phyloP scores from a whole-genome alignment of 2,329 filamentous ascomycete species.

The Elsinoe ampelina region DNA sequence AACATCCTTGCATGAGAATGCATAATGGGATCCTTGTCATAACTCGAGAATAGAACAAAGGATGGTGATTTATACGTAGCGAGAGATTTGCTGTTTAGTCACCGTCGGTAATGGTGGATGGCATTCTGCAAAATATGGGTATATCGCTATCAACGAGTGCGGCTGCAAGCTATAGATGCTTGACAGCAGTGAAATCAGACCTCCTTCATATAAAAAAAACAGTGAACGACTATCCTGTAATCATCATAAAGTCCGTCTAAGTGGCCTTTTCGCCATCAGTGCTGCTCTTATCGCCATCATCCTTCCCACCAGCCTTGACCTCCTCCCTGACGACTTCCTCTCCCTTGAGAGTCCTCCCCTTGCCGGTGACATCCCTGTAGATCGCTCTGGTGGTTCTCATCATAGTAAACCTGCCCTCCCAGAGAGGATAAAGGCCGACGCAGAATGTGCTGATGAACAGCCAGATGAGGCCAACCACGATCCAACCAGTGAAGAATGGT shows the following conservation, averaged over 20 bases:
- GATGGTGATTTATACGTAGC: no score
- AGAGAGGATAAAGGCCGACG: slow-evolving; percentile 74
- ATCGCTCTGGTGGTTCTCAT: slow-evolving; percentile 53
- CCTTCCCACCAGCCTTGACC: slow-evolving; percentile 19
- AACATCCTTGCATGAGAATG: background rate
- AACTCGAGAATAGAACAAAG: no score
- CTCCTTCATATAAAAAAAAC: no score
- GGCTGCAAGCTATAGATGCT: background rate
- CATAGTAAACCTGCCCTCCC: slow-evolving; percentile 64
- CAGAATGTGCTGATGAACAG: slow-evolving; percentile 62
- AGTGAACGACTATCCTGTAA: no score
- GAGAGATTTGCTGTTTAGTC: no score
- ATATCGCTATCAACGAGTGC: background rate
- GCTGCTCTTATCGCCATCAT: background rate
- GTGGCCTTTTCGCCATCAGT: background rate
- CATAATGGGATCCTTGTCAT: no score
- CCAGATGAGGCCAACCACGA: slow-evolving; percentile 64
- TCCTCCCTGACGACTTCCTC: slow-evolving; percentile 24
- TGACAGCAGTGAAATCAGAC: no score
- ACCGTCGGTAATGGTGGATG: no score
- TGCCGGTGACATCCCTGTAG: slow-evolving; percentile 47
- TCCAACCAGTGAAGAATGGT: slow-evolving; percentile 73
- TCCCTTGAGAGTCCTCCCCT: slow-evolving; percentile 23
- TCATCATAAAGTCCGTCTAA: background rate
- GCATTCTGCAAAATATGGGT: background rate